Evolutionary conservation across 441 rosid species (phyloP).

Genomic region (Flueggea neowawraea): DNA sequence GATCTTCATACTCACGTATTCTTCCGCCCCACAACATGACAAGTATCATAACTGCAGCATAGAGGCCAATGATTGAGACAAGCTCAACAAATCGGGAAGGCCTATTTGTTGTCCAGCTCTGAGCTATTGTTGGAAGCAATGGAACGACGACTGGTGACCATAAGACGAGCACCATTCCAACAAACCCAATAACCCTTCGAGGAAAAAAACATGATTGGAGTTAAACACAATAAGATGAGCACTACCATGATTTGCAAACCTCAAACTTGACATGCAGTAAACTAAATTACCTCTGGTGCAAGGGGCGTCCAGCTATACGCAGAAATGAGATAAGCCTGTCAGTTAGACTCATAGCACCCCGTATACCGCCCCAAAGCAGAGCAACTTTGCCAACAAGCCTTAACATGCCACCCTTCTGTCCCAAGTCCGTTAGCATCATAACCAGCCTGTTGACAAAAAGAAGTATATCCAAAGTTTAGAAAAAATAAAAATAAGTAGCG

Average conservation of each 20-base stretch:
- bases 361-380: conserved; percentile 99
- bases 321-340: conserved; percentile 78
- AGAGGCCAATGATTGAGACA: conserved; percentile 76
- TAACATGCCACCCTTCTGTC: conserved; percentile 95
- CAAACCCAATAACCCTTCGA: conserved; percentile 81
- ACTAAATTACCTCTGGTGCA: conserved; percentile 64
- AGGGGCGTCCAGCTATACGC: conserved; percentile 76
- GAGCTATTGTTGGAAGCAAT: conserved; percentile 81
- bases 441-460: conserved; percentile 60
- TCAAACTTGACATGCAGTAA: background rate
- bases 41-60: conserved; percentile 71
- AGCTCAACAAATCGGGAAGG: conserved; percentile 71
- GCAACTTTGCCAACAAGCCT: conserved; percentile 90
- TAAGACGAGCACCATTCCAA: conserved; percentile 75
- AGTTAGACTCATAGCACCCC: conserved; percentile 96
- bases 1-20: conserved; percentile 76
- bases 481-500: conserved; percentile 2
- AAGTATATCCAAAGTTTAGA: conserved; percentile 11
- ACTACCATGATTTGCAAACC: background rate
- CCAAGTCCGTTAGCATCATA: conserved; percentile 82
- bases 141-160: conserved; percentile 95
- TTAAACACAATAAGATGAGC: background rate
- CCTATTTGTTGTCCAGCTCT: conserved; percentile 69
- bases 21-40: conserved; percentile 86
- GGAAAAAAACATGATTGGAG: conserved; percentile 16